Evolutionary conservation across 257 asterid species (phyloP), one percentile per base, ranked within the genome.

Genomic region (Leonotis leonurus): DNA sequence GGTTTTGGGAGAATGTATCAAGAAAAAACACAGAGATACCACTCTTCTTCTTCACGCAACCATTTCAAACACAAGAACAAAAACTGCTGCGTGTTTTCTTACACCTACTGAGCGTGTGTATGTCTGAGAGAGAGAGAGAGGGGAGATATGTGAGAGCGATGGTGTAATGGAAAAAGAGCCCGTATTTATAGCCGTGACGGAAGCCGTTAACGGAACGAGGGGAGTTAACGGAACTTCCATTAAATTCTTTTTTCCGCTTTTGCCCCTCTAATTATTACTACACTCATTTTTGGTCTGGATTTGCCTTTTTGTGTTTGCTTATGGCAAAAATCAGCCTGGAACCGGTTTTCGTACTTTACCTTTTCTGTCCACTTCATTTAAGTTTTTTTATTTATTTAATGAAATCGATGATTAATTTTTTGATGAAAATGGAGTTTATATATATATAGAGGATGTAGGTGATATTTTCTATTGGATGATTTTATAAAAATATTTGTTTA

Each of bases 11-110:
- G 72, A 72, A 56, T 66, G 22, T 62, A 46, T 69, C 85, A 69
- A 76, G 75, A 62, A 69, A 62, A 69, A 78, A 64, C 61, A 69
- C 83, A 81, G 22, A 79, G 94, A 84, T 86, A 43, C 85, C 60
- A 77, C 76, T 46, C 90, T 78, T 85, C 73, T 50, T 43, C 27
- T 83, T 90, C 73, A 90, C 90, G 95, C 94, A 72, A 90, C 75
- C 75, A 84, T 67, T 82, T 79, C 72, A 72, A 82, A 25, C 69
- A 56, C 29, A 20, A 3, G 11, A 30, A 49, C 33, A 49, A n/a
- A 26, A 6, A 52, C 58, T 14, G 22, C 18, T 32, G 8, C n/a
- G 48, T 20, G 48, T 3, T 43, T 53, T 59, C 16, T 67, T 43
- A 25, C 71, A 69, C 59, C 61, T 51, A 49, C 60, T 56, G 36